Evolutionary conservation across 192 early-diverging fungal species (phyloP), one percentile per base, ranked within the genome.

Genomic region (Pilaira anomala): DNA sequence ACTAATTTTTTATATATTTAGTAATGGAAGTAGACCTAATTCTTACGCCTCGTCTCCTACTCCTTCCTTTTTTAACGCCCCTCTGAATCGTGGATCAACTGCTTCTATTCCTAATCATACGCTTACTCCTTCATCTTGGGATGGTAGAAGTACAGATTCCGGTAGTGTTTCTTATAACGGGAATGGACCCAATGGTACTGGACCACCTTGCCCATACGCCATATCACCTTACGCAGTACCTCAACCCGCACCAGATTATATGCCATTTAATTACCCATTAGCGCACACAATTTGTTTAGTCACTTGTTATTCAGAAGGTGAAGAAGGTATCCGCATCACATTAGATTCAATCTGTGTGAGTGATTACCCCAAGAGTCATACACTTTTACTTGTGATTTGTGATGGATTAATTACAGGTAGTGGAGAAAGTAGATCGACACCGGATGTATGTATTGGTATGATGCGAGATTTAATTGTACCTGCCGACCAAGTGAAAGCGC

Each of bases 251-350:
- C 55, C 62, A 12, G 76, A 71, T 22, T 80, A 72, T 45, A 68
- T 77, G 72, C 83, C 80, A 1, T 89, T 78, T 60, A 79, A 82
- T 42, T 82, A 79, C 45, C 69, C 65, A 33, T 41, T 79, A n/a
- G 71, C 73, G 3, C 77, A 83, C 63, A 86, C 85, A 4, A 78
- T 95, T 53, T 81, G 91, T 45, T 75, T 95, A 46, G 89, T 97
- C 3, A 91, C 93, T 1, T 92, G 89, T 68, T 97, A 97, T 74
- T 96, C 94, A 13, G 95, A 96, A 69, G 89, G 89, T 48, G 83
- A 88, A 49, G 80, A 81, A 29, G 89, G 89, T 21, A 84, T 94
- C 30, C 80, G 87, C 19, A 89, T 80, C 16, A 96, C 95, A 6
- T 80, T 93, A 50, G 90, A 92, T 71, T 95, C 92, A 40, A 77